Conservation (phyloP, 2,329 filamentous ascomycete species). For the Alternaria burnsii region DNA sequence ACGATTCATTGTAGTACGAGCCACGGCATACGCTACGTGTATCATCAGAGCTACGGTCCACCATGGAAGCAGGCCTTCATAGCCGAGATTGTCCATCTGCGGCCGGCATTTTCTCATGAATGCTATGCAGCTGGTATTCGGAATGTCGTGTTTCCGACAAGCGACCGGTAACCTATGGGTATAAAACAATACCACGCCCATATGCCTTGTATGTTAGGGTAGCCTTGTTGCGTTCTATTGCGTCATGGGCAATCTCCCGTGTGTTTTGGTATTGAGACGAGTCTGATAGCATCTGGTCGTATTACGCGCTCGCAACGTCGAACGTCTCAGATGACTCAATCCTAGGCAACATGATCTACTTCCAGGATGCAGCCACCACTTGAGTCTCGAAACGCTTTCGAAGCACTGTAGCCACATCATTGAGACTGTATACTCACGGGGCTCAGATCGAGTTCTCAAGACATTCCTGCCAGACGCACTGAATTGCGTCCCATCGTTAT, state of each 20-base stretch:
- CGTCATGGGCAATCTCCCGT: neutral
- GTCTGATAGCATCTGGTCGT: conserved; percentile 25
- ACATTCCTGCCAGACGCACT: conserved; percentile 18
- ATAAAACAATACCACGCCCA: neutral
- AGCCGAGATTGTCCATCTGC: neutral
- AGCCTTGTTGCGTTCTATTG: neutral
- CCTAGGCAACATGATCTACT: conserved; percentile 17
- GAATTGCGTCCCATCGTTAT: conserved; percentile 3
- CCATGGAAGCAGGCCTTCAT: neutral
- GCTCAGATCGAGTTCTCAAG: conserved; percentile 8
- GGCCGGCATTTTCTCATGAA: neutral
- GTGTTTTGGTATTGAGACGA: conserved; percentile 15
- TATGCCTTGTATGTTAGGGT: neutral
- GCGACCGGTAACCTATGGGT: neutral
- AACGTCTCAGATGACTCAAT: conserved; percentile 31
- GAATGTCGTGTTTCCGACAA: conserved; percentile 10
- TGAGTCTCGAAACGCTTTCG: conserved; percentile 25
- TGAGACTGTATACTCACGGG: conserved; percentile 12
- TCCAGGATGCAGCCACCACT: conserved; percentile 33
- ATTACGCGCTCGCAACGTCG: conserved; percentile 31
- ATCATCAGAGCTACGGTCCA: neutral
- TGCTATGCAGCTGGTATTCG: neutral
- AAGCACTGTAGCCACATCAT: conserved; percentile 18
- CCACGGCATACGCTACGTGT: neutral
- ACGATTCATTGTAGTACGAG: neutral